Percentiles rank a stretch among this genome's conserved stretches.
These are phyloP conservation scores for Pezicula radicicola DNA, from an alignment of 2,329 filamentous ascomycete species.

Conservation along the genomic window DNA sequence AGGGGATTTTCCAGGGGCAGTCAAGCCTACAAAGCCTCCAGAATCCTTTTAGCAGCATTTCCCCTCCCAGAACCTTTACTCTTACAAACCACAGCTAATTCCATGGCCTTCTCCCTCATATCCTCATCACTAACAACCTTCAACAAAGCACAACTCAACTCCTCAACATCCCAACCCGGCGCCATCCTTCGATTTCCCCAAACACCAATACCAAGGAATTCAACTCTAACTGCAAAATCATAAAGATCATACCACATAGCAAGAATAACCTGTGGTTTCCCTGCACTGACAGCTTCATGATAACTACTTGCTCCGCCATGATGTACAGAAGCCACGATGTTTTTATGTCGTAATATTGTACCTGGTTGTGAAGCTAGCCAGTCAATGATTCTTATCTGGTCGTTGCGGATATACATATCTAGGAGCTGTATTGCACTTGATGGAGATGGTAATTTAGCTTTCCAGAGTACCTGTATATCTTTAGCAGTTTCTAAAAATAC, in stretches of 20 bases:
- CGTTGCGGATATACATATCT: not conserved
- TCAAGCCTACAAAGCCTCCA: too few relatives aligned
- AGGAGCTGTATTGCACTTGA: not conserved
- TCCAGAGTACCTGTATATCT: constrained; percentile 27
- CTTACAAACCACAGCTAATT: not conserved
- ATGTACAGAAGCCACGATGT: constrained; percentile 29
- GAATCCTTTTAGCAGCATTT: not conserved
- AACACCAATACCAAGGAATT: constrained; percentile 35
- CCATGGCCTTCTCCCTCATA: not conserved
- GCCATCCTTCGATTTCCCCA: constrained; percentile 28
- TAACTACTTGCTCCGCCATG: constrained; percentile 35
- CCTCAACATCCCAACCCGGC: not conserved
- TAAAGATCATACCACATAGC: constrained; percentile 41
- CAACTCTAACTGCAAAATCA: constrained; percentile 35
- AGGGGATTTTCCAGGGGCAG: too few relatives aligned
- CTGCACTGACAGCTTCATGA: constrained; percentile 37
- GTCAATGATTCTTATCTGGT: not conserved
- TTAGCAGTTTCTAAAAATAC: constrained; percentile 27
- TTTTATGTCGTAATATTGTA: constrained; percentile 27
- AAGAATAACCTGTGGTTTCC: constrained; percentile 39
- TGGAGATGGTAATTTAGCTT: constrained; percentile 9
- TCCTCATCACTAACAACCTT: not conserved
- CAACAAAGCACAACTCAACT: not conserved
- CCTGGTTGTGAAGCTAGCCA: not conserved
- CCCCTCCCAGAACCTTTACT: not conserved